These are phyloP conservation scores for Rhynchospora pubera DNA, from an alignment of 176 grass and related monocot genomes.

Conservation along the genomic window DNA sequence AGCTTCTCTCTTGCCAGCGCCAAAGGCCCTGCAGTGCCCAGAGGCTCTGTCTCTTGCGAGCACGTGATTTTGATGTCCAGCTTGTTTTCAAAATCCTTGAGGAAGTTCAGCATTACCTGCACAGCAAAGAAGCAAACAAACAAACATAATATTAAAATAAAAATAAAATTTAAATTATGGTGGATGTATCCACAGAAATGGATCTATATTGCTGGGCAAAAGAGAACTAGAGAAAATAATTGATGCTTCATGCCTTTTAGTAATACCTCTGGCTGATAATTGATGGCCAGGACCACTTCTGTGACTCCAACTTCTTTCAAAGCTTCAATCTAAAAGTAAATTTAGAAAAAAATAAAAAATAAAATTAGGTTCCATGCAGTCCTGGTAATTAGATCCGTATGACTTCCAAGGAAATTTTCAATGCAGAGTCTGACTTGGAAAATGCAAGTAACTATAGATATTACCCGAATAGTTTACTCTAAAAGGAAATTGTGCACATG, in stretches of 20 bases:
- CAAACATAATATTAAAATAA: not conserved
- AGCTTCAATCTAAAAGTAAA: slow-evolving; percentile 61
- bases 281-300: slow-evolving; percentile 79
- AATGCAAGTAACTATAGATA: not conserved
- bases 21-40: slow-evolving; percentile 64
- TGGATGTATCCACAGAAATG: not conserved
- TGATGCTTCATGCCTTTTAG: not conserved
- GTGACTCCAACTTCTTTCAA: slow-evolving; percentile 83
- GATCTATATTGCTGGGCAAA: not conserved
- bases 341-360: not conserved
- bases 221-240: not conserved
- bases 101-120: slow-evolving; percentile 81
- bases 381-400: not conserved
- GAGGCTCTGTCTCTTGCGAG: slow-evolving; percentile 79
- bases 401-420: not conserved
- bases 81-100: slow-evolving; percentile 84
- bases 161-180: no score
- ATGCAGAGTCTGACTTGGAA: not conserved
- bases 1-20: slow-evolving; percentile 74
- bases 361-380: not conserved
- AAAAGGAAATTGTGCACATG: slow-evolving; percentile 2
- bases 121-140: not conserved
- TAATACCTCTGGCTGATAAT: slow-evolving; percentile 86
- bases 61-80: slow-evolving; percentile 80
- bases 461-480: no score